A percentile compares a stretch with the other conserved stretches of the same genome.
Evolutionary conservation across 306 rosid genomes (phyloP).

Genomic region (Lathyrus sativus): DNA sequence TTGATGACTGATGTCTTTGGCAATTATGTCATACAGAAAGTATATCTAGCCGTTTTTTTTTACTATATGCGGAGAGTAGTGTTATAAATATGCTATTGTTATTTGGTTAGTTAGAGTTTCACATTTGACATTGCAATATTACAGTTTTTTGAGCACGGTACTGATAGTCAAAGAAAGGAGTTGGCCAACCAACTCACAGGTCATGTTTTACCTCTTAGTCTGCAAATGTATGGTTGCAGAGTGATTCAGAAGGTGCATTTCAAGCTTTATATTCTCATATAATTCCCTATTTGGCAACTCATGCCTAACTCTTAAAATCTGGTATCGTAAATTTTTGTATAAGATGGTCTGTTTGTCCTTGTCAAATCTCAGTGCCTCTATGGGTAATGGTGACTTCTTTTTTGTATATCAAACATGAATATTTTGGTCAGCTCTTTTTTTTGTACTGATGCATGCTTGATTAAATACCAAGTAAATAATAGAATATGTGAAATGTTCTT

Average conservation of each 20-base stretch:
- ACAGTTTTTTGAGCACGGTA: constrained; percentile 97
- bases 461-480: constrained; percentile 28
- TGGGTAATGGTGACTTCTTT: constrained; percentile 18
- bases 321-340: constrained; percentile 34
- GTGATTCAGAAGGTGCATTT: constrained; percentile 91
- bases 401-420: constrained; percentile 1
- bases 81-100: constrained; percentile 12
- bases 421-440: constrained; percentile 18
- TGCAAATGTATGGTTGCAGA: constrained; percentile 99
- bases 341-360: constrained; percentile 6
- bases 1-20: constrained; percentile 98
- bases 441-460: constrained; percentile 19
- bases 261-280: constrained; percentile 25
- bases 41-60: constrained; percentile 41
- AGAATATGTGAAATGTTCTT: constrained; percentile 20
- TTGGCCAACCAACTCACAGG: constrained; percentile 77
- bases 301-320: constrained; percentile 14
- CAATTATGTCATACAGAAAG: constrained; percentile 96
- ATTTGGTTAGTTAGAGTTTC: constrained; percentile 27
- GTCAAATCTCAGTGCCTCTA: constrained; percentile 10
- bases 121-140: constrained; percentile 54
- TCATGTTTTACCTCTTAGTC: constrained; percentile 91
- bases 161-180: constrained; percentile 80
- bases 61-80: constrained; percentile 34
- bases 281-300: constrained; percentile 28